A percentile compares a stretch with the other conserved stretches of the same genome.
Evolutionary conservation across 495 filamentous ascomycete species (phyloP).

Genomic region (Annulohypoxylon maeteangense): DNA sequence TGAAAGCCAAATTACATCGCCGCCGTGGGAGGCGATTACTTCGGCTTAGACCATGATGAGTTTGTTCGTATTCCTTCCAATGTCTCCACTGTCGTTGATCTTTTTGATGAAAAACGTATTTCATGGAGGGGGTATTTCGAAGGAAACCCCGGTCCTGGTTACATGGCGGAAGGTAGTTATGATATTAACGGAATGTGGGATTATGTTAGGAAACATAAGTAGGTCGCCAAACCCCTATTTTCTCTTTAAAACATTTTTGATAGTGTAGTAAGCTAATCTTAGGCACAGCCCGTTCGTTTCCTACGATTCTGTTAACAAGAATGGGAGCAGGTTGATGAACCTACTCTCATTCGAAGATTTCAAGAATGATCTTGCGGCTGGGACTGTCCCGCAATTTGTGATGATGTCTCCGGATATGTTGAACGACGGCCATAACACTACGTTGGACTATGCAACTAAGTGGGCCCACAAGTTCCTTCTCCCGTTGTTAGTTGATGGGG

Average conservation of each 20-base stretch:
- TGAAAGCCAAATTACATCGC: slow-evolving; percentile 70
- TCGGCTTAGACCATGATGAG: slow-evolving; percentile 74
- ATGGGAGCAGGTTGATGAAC: slow-evolving; percentile 65
- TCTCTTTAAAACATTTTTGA: not conserved
- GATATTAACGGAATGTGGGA: slow-evolving; percentile 60
- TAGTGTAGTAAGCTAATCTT: slow-evolving; percentile 22
- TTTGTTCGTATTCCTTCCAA: slow-evolving; percentile 69
- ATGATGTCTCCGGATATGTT: slow-evolving; percentile 79
- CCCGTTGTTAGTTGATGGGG: slow-evolving; percentile 65
- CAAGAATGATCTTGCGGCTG: slow-evolving; percentile 62
- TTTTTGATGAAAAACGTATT: slow-evolving; percentile 70
- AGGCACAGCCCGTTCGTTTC: slow-evolving; percentile 58
- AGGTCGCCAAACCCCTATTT: slow-evolving; percentile 6
- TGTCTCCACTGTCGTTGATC: slow-evolving; percentile 73
- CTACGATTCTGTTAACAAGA: slow-evolving; percentile 59
- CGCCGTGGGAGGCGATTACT: slow-evolving; percentile 71
- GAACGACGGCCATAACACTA: slow-evolving; percentile 75
- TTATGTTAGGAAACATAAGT: slow-evolving; percentile 80
- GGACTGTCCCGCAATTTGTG: slow-evolving; percentile 69
- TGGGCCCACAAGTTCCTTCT: slow-evolving; percentile 69
- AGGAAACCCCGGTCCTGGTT: slow-evolving; percentile 72
- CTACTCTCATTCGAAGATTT: slow-evolving; percentile 71
- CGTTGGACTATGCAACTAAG: slow-evolving; percentile 66
- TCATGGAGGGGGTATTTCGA: slow-evolving; percentile 76
- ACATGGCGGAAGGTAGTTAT: slow-evolving; percentile 66